A percentile compares a stretch with the other conserved stretches of the same genome.
Evolutionary conservation across 2,329 filamentous ascomycete species (phyloP).

Genomic region (Phoma sp.): DNA sequence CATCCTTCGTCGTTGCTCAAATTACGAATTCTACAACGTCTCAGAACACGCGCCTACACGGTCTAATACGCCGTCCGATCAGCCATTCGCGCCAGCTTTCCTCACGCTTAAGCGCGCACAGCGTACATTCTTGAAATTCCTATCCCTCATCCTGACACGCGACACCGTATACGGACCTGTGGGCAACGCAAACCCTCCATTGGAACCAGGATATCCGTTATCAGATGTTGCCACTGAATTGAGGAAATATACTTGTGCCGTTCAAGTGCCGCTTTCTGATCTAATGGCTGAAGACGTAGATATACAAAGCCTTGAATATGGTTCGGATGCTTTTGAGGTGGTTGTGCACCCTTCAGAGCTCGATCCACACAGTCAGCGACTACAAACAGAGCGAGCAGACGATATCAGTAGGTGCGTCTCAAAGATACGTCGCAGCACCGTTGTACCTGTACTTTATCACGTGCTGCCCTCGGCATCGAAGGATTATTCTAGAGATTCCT

Average conservation of each 20-base stretch:
- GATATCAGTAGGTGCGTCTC: slow-evolving; percentile 65
- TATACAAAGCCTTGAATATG: slow-evolving; percentile 69
- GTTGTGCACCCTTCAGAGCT: slow-evolving; percentile 52
- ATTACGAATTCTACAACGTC: slow-evolving; percentile 78
- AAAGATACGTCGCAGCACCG: slow-evolving; percentile 66
- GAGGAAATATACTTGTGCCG: slow-evolving; percentile 69
- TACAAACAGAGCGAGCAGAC: slow-evolving; percentile 28
- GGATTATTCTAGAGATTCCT: slow-evolving; percentile 46
- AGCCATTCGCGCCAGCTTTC: slow-evolving; percentile 60
- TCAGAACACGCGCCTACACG: slow-evolving; percentile 57
- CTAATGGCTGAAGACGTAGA: slow-evolving; percentile 62
- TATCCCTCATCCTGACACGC: slow-evolving; percentile 64
- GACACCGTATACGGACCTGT: slow-evolving; percentile 47
- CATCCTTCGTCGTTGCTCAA: slow-evolving; percentile 70
- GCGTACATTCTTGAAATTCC: slow-evolving; percentile 71
- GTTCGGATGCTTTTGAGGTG: slow-evolving; percentile 70
- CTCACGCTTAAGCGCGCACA: slow-evolving; percentile 72
- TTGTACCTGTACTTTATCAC: slow-evolving; percentile 56
- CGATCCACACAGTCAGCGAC: slow-evolving; percentile 19
- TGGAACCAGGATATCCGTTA: slow-evolving; percentile 70
- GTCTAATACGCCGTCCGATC: slow-evolving; percentile 23
- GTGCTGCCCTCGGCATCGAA: slow-evolving; percentile 37
- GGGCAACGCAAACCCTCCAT: slow-evolving; percentile 54
- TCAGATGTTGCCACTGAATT: slow-evolving; percentile 66
- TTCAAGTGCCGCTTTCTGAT: slow-evolving; percentile 65